A percentile compares a stretch with the other conserved stretches of the same genome.
phyloP scores from a whole-genome alignment of 1,139 yeast genomes.

The Geotrichum europaeum region DNA sequence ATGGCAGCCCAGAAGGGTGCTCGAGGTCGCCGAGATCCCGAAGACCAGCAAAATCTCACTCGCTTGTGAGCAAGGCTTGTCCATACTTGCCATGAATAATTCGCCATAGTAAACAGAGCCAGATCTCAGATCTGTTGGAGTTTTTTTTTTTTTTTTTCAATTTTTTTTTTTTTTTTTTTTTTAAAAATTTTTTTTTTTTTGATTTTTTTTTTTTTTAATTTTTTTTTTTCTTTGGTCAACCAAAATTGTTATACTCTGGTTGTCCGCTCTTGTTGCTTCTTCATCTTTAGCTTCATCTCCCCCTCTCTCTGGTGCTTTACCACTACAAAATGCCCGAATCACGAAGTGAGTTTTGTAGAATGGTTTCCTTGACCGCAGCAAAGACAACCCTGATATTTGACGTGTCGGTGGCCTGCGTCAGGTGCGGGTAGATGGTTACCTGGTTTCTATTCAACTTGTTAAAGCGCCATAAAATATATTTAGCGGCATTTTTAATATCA shows the following conservation, averaged over 20 bases:
- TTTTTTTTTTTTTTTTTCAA: background rate
- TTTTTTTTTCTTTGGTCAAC: background rate
- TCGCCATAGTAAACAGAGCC: too few relatives aligned
- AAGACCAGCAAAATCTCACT: too few relatives aligned
- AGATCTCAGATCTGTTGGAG: background rate
- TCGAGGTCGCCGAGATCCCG: too few relatives aligned
- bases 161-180: background rate
- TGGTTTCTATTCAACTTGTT: constrained; percentile 80
- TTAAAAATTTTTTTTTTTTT: background rate
- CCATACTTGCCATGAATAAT: too few relatives aligned
- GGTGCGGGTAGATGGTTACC: constrained; percentile 77
- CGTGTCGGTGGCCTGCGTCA: constrained; percentile 93
- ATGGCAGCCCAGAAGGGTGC: too few relatives aligned
- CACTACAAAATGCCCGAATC: constrained; percentile 70
- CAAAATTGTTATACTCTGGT: background rate
- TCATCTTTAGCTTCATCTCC: too few relatives aligned
- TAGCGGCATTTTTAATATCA: constrained; percentile 89
- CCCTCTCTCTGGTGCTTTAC: too few relatives aligned
- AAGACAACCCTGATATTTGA: constrained; percentile 81
- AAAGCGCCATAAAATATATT: constrained; percentile 86
- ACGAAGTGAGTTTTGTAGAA: constrained; percentile 73
- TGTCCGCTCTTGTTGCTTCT: background rate
- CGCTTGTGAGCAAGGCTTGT: too few relatives aligned
- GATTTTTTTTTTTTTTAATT: background rate
- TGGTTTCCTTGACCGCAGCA: constrained; percentile 87